Conservation (phyloP, 768 basidiomycete genomes). For the Rickenella mellea region DNA sequence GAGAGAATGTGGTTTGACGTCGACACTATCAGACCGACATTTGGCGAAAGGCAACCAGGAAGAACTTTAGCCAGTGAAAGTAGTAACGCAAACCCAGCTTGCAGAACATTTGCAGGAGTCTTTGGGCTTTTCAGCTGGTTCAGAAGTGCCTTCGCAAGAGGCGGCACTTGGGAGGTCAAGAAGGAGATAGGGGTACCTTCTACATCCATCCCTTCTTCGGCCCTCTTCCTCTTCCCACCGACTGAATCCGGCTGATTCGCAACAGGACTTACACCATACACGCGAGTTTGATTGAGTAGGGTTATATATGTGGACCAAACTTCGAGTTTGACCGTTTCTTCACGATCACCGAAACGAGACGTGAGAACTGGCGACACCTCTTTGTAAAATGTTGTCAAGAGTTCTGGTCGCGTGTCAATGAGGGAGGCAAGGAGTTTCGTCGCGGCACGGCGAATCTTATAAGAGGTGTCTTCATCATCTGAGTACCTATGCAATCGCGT, state of each 20-base stretch:
- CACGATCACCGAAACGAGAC: conserved; percentile 87
- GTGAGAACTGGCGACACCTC: conserved; percentile 83
- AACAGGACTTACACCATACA: conserved; percentile 63
- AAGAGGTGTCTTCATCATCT: conserved; percentile 96
- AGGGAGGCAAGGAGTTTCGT: conserved; percentile 83
- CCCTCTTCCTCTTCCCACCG: conserved; percentile 67
- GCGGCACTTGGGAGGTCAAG: conserved; percentile 66
- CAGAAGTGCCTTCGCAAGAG: conserved; percentile 70
- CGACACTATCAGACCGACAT: conserved; percentile 52
- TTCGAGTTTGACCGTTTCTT: conserved; percentile 89
- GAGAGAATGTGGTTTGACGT: conserved; percentile 58
- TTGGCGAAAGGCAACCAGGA: conserved; percentile 70
- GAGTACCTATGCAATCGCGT: conserved; percentile 80
- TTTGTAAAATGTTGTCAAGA: conserved; percentile 70
- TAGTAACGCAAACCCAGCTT: conserved; percentile 79
- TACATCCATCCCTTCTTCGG: conserved; percentile 65
- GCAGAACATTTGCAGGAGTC: conserved; percentile 65
- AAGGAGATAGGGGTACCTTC: conserved; percentile 66
- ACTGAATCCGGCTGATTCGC: conserved; percentile 35
- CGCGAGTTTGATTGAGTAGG: conserved; percentile 74
- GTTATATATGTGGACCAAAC: conserved; percentile 80
- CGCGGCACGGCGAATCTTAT: conserved; percentile 91
- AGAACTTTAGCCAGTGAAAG: conserved; percentile 69
- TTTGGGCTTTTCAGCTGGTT: conserved; percentile 80
- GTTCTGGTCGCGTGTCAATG: conserved; percentile 84